Percentiles rank a stretch among this genome's conserved stretches.
Evolutionary conservation across 2,329 filamentous ascomycete species (phyloP).

Genomic region (Fusarium sp.): DNA sequence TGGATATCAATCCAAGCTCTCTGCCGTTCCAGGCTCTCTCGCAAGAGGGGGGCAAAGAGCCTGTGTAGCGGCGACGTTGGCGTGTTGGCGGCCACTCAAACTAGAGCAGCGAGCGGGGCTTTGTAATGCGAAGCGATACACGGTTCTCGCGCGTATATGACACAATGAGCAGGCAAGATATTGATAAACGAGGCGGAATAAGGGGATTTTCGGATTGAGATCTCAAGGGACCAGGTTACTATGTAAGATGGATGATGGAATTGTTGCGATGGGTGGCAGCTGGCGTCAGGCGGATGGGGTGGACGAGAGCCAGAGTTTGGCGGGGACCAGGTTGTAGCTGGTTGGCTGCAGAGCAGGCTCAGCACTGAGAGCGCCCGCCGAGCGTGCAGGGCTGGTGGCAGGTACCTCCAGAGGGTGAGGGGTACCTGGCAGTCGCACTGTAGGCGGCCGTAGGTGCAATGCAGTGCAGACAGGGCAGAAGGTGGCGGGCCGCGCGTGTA

Average conservation of each 20-base stretch:
- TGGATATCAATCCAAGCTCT: conserved; percentile 41
- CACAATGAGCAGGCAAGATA: conserved; percentile 8
- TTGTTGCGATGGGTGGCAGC: conserved; percentile 23
- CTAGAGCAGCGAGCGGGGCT: conserved; percentile 23
- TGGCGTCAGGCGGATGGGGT: conserved; percentile 34
- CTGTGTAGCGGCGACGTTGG: conserved; percentile 38
- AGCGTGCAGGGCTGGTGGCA: background rate
- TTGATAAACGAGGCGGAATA: conserved; percentile 9
- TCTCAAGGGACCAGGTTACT: conserved; percentile 29
- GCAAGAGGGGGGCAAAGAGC: conserved; percentile 40
- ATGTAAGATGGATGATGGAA: conserved; percentile 42
- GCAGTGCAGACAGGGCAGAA: background rate
- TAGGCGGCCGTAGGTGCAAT: background rate
- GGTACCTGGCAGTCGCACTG: conserved; percentile 5
- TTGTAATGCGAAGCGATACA: conserved; percentile 1
- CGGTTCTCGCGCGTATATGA: conserved; percentile 13
- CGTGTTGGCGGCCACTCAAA: conserved; percentile 17
- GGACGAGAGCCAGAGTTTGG: conserved; percentile 13
- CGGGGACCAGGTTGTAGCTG: conserved; percentile 6
- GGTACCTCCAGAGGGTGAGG: background rate
- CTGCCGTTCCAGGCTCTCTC: conserved; percentile 39
- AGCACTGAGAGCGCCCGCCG: background rate
- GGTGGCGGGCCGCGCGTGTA: background rate
- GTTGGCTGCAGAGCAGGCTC: conserved; percentile 17
- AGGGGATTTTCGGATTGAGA: conserved; percentile 34